Conservation (phyloP, 2,329 filamentous ascomycete genomes). For the Achaetomium macrosporum region DNA sequence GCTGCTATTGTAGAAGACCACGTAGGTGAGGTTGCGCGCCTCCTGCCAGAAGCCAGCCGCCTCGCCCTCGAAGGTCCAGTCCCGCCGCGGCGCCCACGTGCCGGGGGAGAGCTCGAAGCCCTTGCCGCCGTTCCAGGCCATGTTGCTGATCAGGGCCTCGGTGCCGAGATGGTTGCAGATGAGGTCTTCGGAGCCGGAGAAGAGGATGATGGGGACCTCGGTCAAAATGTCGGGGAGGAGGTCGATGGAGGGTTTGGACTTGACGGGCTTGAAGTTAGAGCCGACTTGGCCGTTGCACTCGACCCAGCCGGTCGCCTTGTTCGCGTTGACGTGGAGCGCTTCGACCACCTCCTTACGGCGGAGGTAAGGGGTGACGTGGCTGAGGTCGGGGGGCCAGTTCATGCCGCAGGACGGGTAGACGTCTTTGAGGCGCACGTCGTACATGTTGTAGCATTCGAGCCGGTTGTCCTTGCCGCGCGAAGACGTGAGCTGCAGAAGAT, state of each 20-base stretch:
- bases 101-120: constrained; percentile 86
- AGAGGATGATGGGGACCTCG: constrained; percentile 74
- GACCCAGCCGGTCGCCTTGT: constrained; percentile 81
- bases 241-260: constrained; percentile 66
- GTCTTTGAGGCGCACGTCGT: constrained; percentile 85
- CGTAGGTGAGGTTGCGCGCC: constrained; percentile 90
- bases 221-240: constrained; percentile 74
- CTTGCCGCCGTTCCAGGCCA: constrained; percentile 86
- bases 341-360: constrained; percentile 69
- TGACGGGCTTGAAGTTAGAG: constrained; percentile 59
- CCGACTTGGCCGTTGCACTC: constrained; percentile 84
- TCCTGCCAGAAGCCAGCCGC: constrained; percentile 88
- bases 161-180: constrained; percentile 98
- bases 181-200: constrained; percentile 87
- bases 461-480: constrained; percentile 44
- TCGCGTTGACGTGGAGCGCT: constrained; percentile 75
- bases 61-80: constrained; percentile 91
- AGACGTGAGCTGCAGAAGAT: constrained; percentile 62
- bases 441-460: constrained; percentile 82
- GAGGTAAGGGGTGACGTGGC: constrained; percentile 73
- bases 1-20: constrained; percentile 89
- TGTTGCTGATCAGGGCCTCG: constrained; percentile 80
- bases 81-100: constrained; percentile 82
- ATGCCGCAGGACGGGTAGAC: constrained; percentile 80
- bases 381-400: constrained; percentile 93